Conservation (phyloP, 164 flowering plant genomes). For the Vitis rotundifolia region DNA sequence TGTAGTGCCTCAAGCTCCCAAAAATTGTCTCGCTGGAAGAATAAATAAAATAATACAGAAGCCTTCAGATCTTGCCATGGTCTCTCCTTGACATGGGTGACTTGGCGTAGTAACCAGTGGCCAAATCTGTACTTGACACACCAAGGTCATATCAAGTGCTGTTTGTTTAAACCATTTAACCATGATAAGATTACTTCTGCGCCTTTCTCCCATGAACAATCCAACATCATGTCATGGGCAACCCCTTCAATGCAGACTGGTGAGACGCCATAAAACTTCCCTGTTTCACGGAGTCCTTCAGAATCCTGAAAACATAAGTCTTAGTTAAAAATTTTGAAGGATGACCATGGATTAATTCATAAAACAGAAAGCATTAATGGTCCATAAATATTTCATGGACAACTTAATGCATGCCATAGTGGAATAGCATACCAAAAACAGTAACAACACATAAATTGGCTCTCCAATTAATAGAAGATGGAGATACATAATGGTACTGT, state of each 20-base stretch:
- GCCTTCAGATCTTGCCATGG: background rate
- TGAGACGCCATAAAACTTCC: constrained; percentile 47
- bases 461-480: too few species aligned
- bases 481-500: background rate
- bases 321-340: too few species aligned
- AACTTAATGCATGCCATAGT: background rate
- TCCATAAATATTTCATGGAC: too few species aligned
- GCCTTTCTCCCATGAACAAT: constrained; percentile 80
- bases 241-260: constrained; percentile 57
- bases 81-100: too few species aligned
- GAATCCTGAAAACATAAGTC: constrained; percentile 36
- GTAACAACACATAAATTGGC: too few species aligned
- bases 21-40: too few species aligned
- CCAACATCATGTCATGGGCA: constrained; percentile 94
- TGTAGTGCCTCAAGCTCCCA: too few species aligned
- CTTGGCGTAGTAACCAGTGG: too few species aligned
- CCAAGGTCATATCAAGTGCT: background rate
- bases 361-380: background rate
- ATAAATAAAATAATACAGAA: too few species aligned
- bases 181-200: constrained; percentile 67
- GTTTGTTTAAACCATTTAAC: constrained; percentile 41
- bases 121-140: too few species aligned
- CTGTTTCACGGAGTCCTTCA: constrained; percentile 60
- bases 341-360: background rate
- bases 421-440: background rate